Percentiles rank a stretch among this genome's conserved stretches.
Conservation (phyloP, 805 yeast species). For the Candida anglica region DNA sequence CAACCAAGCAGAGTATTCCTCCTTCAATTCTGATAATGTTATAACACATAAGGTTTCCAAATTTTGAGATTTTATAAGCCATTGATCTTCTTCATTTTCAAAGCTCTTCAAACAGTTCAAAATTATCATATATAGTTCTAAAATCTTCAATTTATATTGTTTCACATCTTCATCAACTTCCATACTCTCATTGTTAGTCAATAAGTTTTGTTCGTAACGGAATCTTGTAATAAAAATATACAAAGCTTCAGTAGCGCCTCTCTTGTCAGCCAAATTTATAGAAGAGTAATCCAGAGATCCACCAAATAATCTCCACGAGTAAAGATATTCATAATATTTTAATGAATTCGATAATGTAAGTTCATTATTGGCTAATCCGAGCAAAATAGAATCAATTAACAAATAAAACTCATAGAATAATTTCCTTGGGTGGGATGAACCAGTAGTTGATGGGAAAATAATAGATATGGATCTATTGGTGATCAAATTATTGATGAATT, state of each 20-base stretch:
- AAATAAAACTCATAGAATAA: constrained; percentile 22
- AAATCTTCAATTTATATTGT: constrained; percentile 32
- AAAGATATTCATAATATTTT: constrained; percentile 33
- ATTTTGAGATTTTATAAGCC: constrained; percentile 25
- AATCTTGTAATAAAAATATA: constrained; percentile 35
- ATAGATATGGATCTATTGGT: constrained; percentile 15
- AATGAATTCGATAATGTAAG: constrained; percentile 25
- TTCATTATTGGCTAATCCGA: constrained; percentile 29
- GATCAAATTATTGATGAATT: constrained; percentile 23
- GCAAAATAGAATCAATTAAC: constrained; percentile 29
- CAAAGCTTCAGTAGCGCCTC: constrained; percentile 38
- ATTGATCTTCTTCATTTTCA: constrained; percentile 28
- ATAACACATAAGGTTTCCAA: constrained; percentile 14
- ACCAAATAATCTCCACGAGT: constrained; percentile 39
- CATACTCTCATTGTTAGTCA: constrained; percentile 7
- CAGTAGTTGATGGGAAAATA: constrained; percentile 23
- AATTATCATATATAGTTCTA: constrained; percentile 40
- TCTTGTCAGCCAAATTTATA: constrained; percentile 21
- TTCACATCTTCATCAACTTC: constrained; percentile 20
- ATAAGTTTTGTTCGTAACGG: constrained; percentile 18
- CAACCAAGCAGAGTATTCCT: constrained; percentile 34
- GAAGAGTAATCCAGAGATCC: constrained; percentile 9
- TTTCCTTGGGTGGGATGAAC: constrained; percentile 8
- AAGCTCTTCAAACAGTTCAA: constrained; percentile 35
- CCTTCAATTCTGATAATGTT: constrained; percentile 23